phyloP scores from a whole-genome alignment of 306 rosid species.

The Carpinus viminea region DNA sequence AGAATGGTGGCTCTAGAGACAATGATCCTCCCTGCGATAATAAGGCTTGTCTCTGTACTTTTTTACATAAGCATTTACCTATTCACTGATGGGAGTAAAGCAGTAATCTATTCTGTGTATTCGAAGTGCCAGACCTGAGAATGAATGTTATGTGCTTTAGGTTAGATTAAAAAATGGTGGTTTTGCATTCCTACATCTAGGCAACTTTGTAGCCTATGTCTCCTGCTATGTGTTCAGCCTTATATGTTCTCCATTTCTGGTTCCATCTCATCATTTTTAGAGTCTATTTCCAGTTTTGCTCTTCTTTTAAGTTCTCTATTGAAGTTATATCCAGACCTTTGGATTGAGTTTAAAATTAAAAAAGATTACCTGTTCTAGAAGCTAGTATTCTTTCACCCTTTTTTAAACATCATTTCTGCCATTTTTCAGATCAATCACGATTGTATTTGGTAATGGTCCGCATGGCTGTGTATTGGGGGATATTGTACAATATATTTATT shows the following conservation, averaged over 20 bases:
- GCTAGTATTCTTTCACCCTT: not conserved
- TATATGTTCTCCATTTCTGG: not conserved
- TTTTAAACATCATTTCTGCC: not conserved
- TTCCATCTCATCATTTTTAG: not conserved
- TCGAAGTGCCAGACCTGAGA: conserved; percentile 5
- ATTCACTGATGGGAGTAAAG: conserved; percentile 3
- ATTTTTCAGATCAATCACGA: not conserved
- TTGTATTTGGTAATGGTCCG: not conserved
- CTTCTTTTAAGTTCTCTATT: not conserved
- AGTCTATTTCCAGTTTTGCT: not conserved
- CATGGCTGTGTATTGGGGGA: not conserved
- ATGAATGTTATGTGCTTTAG: not conserved
- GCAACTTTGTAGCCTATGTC: not conserved
- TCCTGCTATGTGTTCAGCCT: conserved; percentile 1
- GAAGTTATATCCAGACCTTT: not conserved
- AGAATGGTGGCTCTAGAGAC: conserved; percentile 44
- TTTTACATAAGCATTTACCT: conserved; percentile 23
- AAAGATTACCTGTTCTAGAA: not conserved
- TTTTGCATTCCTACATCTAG: not conserved
- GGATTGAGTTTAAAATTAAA: not conserved
- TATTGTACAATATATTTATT: not conserved
- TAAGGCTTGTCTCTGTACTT: conserved; percentile 49
- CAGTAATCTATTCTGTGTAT: not conserved
- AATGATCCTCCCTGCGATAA: conserved; percentile 33
- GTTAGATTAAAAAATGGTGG: not conserved